Evolutionary conservation across 2,329 filamentous ascomycete species (phyloP).

Genomic region (Diplodia seriata): DNA sequence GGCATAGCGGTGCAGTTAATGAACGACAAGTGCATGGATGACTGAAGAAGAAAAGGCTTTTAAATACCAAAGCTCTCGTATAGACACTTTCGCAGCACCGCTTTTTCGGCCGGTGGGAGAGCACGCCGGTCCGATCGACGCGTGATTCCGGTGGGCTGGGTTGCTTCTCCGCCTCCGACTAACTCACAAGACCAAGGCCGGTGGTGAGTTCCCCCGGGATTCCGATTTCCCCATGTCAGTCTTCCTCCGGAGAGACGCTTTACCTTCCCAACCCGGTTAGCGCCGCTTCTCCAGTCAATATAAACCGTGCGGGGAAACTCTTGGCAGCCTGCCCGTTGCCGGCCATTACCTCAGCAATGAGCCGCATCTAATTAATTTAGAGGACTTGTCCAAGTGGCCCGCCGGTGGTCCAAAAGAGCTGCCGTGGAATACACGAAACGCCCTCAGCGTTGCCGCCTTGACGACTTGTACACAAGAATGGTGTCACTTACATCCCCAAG

Average conservation of each 20-base stretch:
- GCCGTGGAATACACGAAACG: too few species aligned
- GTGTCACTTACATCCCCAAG: too few species aligned
- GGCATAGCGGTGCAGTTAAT: neutral
- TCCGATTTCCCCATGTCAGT: neutral
- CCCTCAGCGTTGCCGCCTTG: too few species aligned
- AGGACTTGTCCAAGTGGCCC: too few species aligned
- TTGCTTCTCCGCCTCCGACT: neutral
- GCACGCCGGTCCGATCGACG: neutral
- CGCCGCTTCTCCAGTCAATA: neutral
- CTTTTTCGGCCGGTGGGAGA: neutral
- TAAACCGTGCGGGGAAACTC: neutral
- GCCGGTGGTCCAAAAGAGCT: too few species aligned
- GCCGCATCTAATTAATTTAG: too few species aligned
- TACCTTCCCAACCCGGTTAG: neutral
- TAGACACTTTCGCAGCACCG: neutral
- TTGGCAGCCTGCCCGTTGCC: neutral
- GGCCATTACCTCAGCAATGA: neutral
- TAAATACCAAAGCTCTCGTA: neutral
- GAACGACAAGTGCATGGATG: neutral
- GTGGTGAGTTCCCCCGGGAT: conserved; percentile 1
- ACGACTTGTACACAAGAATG: too few species aligned
- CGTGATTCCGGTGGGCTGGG: neutral
- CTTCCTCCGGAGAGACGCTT: neutral
- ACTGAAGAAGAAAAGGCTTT: neutral
- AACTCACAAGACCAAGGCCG: neutral